Percentiles rank a stretch among this genome's conserved stretches.
Conservation (phyloP, 768 basidiomycete genomes). For the Rhizopogon rudus region DNA sequence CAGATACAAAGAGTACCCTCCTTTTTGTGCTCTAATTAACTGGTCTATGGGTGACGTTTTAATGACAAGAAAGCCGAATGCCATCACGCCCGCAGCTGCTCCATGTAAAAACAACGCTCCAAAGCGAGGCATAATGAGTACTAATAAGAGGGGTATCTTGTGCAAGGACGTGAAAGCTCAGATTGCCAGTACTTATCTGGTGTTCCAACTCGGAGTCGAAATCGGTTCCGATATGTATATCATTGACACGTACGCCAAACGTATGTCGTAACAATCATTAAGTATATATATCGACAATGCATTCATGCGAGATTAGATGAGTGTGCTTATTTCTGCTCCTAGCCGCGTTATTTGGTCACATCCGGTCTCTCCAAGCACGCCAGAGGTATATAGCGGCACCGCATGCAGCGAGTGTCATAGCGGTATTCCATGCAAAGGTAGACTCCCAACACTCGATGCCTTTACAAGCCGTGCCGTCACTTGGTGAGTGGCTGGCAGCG, state of each 20-base stretch:
- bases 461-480: conserved; percentile 40
- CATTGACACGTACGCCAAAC: too few relatives aligned
- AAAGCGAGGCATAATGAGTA: neutral
- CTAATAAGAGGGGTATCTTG: neutral
- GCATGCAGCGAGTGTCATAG: conserved; percentile 40
- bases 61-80: conserved; percentile 29
- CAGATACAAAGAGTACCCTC: conserved; percentile 67
- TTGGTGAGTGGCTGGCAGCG: conserved; percentile 43
- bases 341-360: conserved; percentile 28
- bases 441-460: conserved; percentile 60
- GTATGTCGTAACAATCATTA: too few relatives aligned
- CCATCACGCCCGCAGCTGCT: conserved; percentile 27
- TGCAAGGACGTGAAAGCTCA: too few relatives aligned
- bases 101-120: conserved; percentile 26
- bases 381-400: conserved; percentile 46
- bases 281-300: neutral
- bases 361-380: conserved; percentile 55
- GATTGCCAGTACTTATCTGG: too few relatives aligned
- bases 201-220: too few relatives aligned
- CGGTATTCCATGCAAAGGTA: conserved; percentile 55
- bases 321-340: neutral
- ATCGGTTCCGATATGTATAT: too few relatives aligned
- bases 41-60: conserved; percentile 11
- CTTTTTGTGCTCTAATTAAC: conserved; percentile 41
- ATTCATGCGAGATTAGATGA: neutral